Conservation (phyloP, 768 basidiomycete genomes). For the Pleurotus tuber-regium region DNA sequence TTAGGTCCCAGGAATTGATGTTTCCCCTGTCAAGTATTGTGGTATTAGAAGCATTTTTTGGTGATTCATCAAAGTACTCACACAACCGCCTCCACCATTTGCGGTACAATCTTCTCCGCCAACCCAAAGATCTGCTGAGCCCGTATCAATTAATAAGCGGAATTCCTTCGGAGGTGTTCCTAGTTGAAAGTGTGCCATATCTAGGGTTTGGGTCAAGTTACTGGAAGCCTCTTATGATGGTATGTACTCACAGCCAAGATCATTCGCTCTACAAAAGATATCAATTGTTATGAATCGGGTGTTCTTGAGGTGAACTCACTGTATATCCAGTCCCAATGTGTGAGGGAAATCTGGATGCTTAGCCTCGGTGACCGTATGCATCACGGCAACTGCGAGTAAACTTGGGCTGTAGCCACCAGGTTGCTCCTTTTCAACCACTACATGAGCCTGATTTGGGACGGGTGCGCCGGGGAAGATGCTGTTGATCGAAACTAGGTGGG, state of each 20-base stretch:
- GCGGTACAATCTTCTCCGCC: constrained; percentile 26
- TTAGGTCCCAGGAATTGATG: constrained; percentile 57
- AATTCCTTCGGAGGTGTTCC: constrained; percentile 36
- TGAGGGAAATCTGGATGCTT: constrained; percentile 5
- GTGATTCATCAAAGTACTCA: neutral
- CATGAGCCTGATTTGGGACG: constrained; percentile 1
- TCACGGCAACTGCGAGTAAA: constrained; percentile 4
- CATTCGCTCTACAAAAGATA: neutral
- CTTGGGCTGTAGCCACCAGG: neutral
- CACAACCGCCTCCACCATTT: constrained; percentile 9
- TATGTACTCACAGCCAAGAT: constrained; percentile 3
- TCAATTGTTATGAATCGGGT: neutral
- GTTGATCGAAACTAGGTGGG: constrained; percentile 2
- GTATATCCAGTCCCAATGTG: constrained; percentile 7
- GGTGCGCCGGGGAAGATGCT: constrained; percentile 4
- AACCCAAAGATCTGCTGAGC: constrained; percentile 47
- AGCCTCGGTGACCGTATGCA: constrained; percentile 1
- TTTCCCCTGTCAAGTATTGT: constrained; percentile 34
- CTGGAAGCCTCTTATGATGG: neutral
- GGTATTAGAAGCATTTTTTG: neutral
- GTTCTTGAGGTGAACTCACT: neutral
- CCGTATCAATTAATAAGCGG: constrained; percentile 43
- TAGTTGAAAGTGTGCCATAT: constrained; percentile 4
- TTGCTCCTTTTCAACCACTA: neutral
- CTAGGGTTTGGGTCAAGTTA: neutral